Evolutionary conservation across 768 basidiomycete species (phyloP), one percentile per base, ranked within the genome.

Genomic region (Royoungia palumana): DNA sequence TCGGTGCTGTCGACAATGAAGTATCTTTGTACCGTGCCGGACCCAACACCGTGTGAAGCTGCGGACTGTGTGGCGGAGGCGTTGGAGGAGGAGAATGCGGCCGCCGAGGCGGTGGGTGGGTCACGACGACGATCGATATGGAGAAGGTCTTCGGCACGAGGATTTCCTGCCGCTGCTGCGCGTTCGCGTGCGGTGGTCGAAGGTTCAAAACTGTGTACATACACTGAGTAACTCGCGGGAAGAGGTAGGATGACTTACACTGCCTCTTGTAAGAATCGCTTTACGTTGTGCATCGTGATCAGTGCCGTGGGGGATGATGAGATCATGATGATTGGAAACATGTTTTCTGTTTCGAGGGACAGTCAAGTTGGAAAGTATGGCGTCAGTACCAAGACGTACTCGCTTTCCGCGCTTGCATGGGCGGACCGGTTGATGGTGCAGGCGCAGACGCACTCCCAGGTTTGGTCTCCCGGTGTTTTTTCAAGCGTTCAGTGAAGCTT

Each of bases 201-300:
- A 28, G 27, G 27, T 28, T 28, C 27, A 11, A 28, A 28, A 28
- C 27, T 28, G 28, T 5, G 11, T 30, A 12, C 12, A 30, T 30
- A 10, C 12, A 12, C 8, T 30, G 28, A 30, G 28, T 12, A 11
- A 6, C 28, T 30, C 28, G 28, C 3, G 28, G 4, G 11, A 7
- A n/a, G 7, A 9, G 12, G 6, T 19, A 14, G 21, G 25, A n/a
- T 10, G 4, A 68, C 83, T 50, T 68, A 91, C 86, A 79, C 71
- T 0, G 91, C 81, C 61, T 97, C 92, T 71, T 97, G 92, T 14
- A 99, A 70, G 70, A 98, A 96, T 27, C 80, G 81, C 66, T 89
- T 90, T 47, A 98, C 92, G 61, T 99, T 99, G 79, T 94, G 85
- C 92, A 99, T 96, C 6, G 93, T 96, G 63, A 99, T 85, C 47